phyloP scores from a whole-genome alignment of 2,329 filamentous ascomycete species.

The Albophoma yamanashiensis region DNA sequence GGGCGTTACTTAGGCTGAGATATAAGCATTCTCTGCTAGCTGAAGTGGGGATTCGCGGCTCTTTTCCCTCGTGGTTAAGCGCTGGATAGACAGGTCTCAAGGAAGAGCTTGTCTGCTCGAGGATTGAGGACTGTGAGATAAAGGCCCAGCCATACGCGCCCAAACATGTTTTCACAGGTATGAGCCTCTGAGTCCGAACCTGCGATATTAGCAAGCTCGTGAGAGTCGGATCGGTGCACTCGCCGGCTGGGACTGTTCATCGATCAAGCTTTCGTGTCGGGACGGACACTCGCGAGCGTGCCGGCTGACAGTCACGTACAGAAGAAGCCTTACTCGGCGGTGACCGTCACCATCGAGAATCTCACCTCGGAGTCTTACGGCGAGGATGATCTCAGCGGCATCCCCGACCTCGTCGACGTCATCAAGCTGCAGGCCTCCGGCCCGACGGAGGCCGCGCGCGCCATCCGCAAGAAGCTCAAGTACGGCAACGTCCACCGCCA shows the following conservation, averaged over 20 bases:
- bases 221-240: background rate
- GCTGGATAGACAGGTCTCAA: background rate
- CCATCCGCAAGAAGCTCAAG: conserved; percentile 96
- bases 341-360: conserved; percentile 85
- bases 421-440: conserved; percentile 82
- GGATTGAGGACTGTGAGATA: background rate
- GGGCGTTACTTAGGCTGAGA: background rate
- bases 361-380: conserved; percentile 84
- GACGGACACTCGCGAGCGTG: background rate
- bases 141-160: background rate
- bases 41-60: background rate
- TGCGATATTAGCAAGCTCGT: background rate
- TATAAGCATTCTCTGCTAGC: background rate
- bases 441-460: conserved; percentile 79
- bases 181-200: background rate
- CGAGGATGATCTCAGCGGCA: conserved; percentile 82
- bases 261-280: background rate
- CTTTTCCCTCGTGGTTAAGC: background rate
- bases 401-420: conserved; percentile 89
- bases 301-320: conserved; percentile 5
- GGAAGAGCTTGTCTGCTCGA: background rate
- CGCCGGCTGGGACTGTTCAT: background rate
- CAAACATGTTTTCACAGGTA: background rate
- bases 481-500: conserved; percentile 94
- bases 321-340: conserved; percentile 78